Conservation (phyloP, 106 monocot species). For the Vanilla planifolia region DNA sequence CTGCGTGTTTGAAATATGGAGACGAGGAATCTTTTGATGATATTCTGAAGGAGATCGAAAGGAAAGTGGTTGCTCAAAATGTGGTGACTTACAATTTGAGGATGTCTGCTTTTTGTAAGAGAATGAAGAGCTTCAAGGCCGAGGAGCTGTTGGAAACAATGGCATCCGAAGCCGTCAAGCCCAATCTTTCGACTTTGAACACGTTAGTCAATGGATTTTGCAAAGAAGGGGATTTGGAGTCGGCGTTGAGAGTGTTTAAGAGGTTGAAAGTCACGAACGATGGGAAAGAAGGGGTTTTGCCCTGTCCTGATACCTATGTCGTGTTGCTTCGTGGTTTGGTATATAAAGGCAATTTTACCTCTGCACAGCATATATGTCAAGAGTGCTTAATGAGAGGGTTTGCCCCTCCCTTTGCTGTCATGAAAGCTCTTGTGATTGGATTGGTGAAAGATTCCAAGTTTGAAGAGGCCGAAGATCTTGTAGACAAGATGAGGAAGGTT, state of each 20-base stretch:
- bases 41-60: conserved; percentile 19
- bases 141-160: conserved; percentile 47
- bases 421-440: conserved; percentile 31
- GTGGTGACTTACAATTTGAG: conserved; percentile 38
- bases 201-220: conserved; percentile 35
- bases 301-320: conserved; percentile 30
- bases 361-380: conserved; percentile 30
- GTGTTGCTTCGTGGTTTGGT: conserved; percentile 31
- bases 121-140: conserved; percentile 20
- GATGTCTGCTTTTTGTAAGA: conserved; percentile 21
- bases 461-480: conserved; percentile 19
- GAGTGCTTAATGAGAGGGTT: conserved; percentile 35
- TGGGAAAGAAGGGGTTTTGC: conserved; percentile 19
- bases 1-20: conserved; percentile 17
- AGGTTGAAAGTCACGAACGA: conserved; percentile 32
- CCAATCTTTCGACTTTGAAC: conserved; percentile 43
- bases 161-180: conserved; percentile 25
- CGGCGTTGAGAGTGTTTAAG: conserved; percentile 34
- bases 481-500: conserved; percentile 21
- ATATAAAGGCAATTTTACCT: conserved; percentile 31
- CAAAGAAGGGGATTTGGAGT: conserved; percentile 23
- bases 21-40: conserved; percentile 23
- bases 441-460: conserved; percentile 16
- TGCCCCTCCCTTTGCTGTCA: conserved; percentile 29
- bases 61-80: conserved; percentile 21